Percentiles rank a stretch among this genome's conserved stretches.
Evolutionary conservation across 371 early-diverging fungal species (phyloP).

Genomic region (Mortierella sp.): DNA sequence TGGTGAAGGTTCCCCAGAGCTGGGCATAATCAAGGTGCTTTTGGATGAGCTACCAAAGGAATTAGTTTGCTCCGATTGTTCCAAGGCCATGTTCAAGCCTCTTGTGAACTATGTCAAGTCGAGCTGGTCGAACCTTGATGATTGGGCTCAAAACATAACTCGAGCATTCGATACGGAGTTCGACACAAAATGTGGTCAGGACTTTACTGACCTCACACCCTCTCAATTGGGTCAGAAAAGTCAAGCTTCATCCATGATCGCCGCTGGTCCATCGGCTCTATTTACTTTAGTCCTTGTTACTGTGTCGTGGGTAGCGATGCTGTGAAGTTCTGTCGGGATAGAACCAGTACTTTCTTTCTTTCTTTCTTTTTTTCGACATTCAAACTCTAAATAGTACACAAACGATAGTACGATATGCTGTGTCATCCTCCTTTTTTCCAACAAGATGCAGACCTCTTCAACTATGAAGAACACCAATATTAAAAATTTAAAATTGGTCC

Average conservation of each 20-base stretch:
- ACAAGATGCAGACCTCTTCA: too few species aligned
- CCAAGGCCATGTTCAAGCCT: constrained; percentile 49
- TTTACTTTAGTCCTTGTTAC: neutral
- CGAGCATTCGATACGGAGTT: constrained; percentile 19
- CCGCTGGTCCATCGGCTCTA: neutral
- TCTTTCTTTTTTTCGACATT: too few species aligned
- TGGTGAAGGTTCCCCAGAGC: constrained; percentile 23
- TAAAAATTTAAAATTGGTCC: too few species aligned
- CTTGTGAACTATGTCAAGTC: constrained; percentile 22
- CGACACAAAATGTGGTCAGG: constrained; percentile 29
- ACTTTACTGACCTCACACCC: constrained; percentile 32
- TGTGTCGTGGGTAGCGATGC: neutral
- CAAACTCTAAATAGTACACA: too few species aligned
- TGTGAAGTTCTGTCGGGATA: too few species aligned
- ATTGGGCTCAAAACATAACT: constrained; percentile 10
- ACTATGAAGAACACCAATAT: too few species aligned
- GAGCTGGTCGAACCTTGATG: constrained; percentile 13
- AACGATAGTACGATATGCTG: too few species aligned
- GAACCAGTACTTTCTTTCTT: too few species aligned
- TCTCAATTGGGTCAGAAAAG: too few species aligned
- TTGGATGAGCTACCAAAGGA: constrained; percentile 27
- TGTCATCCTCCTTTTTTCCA: too few species aligned
- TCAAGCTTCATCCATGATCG: neutral
- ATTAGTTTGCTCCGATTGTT: constrained; percentile 39
- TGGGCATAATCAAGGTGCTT: constrained; percentile 19